Percentiles rank a stretch among this genome's conserved stretches.
These are phyloP conservation scores for Lasiodiplodia citricola DNA, from an alignment of 2,329 filamentous ascomycete genomes.

Conservation along the genomic window DNA sequence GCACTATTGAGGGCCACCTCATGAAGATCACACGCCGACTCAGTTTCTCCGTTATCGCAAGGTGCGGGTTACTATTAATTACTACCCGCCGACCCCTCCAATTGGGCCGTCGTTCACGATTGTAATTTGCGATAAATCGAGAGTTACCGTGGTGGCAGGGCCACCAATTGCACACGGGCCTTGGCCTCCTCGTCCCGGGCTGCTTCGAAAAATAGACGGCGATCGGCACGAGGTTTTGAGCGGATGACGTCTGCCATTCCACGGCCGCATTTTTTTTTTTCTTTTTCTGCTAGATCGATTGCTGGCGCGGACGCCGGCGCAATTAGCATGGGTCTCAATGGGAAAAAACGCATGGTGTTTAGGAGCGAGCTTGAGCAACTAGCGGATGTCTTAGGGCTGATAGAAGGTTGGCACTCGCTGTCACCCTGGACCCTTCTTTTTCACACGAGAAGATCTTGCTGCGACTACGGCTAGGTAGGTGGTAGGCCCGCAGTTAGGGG, in stretches of 20 bases:
- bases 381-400: conserved; percentile 1
- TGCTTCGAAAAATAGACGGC: conserved; percentile 18
- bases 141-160: neutral
- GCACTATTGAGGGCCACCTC: conserved; percentile 5
- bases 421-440: conserved; percentile 9
- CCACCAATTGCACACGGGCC: conserved; percentile 20
- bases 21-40: conserved; percentile 9
- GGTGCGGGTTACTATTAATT: conserved; percentile 16
- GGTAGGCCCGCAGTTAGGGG: neutral
- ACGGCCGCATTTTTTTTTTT: neutral
- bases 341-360: conserved; percentile 1
- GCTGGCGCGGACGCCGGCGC: neutral
- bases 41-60: conserved; percentile 12
- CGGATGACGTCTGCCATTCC: conserved; percentile 2
- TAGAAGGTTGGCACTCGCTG: neutral
- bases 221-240: conserved; percentile 12
- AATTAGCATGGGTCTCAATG: neutral
- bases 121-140: conserved; percentile 1
- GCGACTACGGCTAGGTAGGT: neutral
- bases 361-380: neutral
- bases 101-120: neutral
- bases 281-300: neutral
- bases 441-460: neutral
- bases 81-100: conserved; percentile 16
- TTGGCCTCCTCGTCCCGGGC: neutral